Evolutionary conservation across 306 rosid species (phyloP).

Genomic region (Dryas drummondii): DNA sequence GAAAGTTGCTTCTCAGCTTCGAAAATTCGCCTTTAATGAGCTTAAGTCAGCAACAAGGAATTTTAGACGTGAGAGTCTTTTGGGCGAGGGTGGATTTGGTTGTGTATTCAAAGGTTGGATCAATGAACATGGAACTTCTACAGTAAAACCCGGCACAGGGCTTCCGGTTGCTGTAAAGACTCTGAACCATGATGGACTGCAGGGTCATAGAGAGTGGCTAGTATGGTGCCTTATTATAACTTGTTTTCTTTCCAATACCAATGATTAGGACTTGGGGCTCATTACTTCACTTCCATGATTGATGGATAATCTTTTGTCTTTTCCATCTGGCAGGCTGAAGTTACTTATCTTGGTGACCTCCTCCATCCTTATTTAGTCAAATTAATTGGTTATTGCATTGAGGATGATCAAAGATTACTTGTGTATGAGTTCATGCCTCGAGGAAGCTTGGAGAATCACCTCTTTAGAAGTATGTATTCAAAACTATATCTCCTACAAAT

Average conservation of each 20-base stretch:
- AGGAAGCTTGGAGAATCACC: conserved; percentile 73
- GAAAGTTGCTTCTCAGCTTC: conserved; percentile 43
- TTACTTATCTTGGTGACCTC: conserved; percentile 54
- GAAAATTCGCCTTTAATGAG: conserved; percentile 41
- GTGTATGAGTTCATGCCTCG: conserved; percentile 65
- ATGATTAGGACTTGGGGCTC: conserved; percentile 6
- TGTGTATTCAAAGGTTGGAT: conserved; percentile 62
- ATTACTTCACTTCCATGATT: conserved; percentile 7
- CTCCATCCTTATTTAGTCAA: conserved; percentile 55
- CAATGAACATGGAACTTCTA: conserved; percentile 25
- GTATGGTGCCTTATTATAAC: conserved; percentile 30
- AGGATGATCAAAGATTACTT: conserved; percentile 53
- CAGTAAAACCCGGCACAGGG: conserved; percentile 37
- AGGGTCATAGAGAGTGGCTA: conserved; percentile 73
- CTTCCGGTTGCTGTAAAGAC: conserved; percentile 64
- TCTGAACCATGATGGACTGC: conserved; percentile 47
- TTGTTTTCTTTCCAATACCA: not conserved
- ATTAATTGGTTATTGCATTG: conserved; percentile 59
- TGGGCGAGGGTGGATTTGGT: conserved; percentile 68
- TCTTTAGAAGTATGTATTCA: conserved; percentile 46
- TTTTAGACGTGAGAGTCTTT: conserved; percentile 40
- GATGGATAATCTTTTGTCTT: conserved; percentile 7
- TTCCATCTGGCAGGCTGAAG: conserved; percentile 54
- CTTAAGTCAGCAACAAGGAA: conserved; percentile 48
- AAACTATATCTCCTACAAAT: conserved; percentile 3